A percentile compares a stretch with the other conserved stretches of the same genome.
These are phyloP conservation scores for Lithospermum erythrorhizon DNA, from an alignment of 257 asterid species.

Conservation along the genomic window DNA sequence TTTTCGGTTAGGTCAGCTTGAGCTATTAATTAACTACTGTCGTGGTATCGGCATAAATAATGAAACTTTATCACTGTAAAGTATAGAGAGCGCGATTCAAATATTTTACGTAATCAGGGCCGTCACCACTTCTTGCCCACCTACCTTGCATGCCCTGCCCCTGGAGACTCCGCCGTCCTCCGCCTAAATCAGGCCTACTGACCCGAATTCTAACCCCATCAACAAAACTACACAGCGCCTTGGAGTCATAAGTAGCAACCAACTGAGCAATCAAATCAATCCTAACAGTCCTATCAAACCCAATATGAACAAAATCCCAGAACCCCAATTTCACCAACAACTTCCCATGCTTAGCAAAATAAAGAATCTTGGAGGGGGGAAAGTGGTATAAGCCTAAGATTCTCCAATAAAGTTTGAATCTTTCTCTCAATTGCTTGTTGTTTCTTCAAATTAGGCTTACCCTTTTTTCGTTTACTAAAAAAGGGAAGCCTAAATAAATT, in stretches of 20 bases:
- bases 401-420: neutral
- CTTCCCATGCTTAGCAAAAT: neutral
- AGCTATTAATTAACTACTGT: too few relatives aligned
- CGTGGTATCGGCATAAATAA: too few relatives aligned
- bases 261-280: constrained; percentile 10
- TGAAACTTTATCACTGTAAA: too few relatives aligned
- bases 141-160: too few relatives aligned
- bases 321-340: constrained; percentile 9
- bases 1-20: too few relatives aligned
- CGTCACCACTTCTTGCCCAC: too few relatives aligned
- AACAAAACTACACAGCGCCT: neutral
- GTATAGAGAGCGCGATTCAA: too few relatives aligned
- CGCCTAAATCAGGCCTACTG: constrained; percentile 2
- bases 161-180: too few relatives aligned
- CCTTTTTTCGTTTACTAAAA: too few relatives aligned
- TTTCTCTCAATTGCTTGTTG: neutral
- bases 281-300: constrained; percentile 1
- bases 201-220: constrained; percentile 1
- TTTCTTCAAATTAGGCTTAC: too few relatives aligned
- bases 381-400: constrained; percentile 11
- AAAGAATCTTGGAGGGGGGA: constrained; percentile 2
- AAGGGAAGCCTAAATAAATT: too few relatives aligned
- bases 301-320: constrained; percentile 13
- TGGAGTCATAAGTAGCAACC: constrained; percentile 3
- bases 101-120: too few relatives aligned